Evolutionary conservation across 164 flowering plant species (phyloP), one percentile per base, ranked within the genome.

Genomic region (Amborella trichopoda): DNA sequence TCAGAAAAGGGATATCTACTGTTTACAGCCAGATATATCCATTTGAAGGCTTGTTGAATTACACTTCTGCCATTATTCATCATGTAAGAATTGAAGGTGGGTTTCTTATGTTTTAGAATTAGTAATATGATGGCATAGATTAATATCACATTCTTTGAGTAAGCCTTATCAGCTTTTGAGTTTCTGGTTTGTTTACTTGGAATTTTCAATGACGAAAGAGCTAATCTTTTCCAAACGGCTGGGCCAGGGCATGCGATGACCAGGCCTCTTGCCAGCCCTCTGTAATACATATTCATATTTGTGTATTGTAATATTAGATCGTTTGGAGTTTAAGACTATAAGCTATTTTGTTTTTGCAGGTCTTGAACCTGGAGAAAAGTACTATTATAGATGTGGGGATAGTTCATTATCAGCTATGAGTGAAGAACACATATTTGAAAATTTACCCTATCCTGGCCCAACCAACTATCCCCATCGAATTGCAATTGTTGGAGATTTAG

Each of bases 1-100:
- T 52, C 23, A 39, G 47, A 27, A 63, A n/a, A 42, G 97, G 97
- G 47, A 51, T 47, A 25, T 71, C 87, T 0, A 48, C 65, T 25
- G 73, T 80, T 36, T 89, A 89, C 36, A 89, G 72, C 48, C 97
- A 89, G 50, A 46, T 80, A 57, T 88, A 88, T 44, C 97, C 94
- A 14, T 88, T 76, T 52, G 71, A 68, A 37, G 94, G 83, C 6
- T 84, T 89, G 43, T 42, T 61, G 63, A 89, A 89, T 60, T 89
- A 89, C 56, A 82, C 97, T 10, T 89, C 97, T 3, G 93, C 81
- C 42, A 82, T 84, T 57, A 80, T 89, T 64, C 97, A 89, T 65
- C 97, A 84, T 67, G 97, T 82, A 22, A 71, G 54, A 54, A 55
- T 89, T 53, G 66, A 80, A 52, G 95, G 97, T n/a, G n/a, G n/a